Conservation (phyloP, 352 stramenopile species). For the Phytophthora sp. region DNA sequence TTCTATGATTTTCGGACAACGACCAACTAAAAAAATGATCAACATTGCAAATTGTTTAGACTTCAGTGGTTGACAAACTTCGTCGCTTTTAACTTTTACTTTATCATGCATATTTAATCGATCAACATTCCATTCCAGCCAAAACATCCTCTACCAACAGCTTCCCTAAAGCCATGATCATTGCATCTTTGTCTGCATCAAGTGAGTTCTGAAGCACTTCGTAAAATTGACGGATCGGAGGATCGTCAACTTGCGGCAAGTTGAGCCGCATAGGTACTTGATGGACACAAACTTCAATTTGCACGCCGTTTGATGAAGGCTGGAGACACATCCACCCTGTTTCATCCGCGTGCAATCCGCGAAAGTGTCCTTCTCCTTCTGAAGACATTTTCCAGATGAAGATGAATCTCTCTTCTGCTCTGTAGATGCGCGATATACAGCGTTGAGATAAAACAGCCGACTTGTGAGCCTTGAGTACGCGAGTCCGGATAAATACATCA, state of each 20-base stretch:
- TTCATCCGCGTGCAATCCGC: constrained; percentile 27
- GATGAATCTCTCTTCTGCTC: constrained; percentile 42
- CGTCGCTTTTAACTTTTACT: no score
- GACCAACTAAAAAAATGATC: no score
- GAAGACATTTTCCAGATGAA: constrained; percentile 57
- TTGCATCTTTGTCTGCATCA: constrained; percentile 15
- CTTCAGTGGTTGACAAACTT: no score
- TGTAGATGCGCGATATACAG: constrained; percentile 44
- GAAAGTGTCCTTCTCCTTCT: constrained; percentile 33
- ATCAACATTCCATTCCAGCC: constrained; percentile 18
- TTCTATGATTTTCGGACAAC: no score
- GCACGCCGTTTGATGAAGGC: constrained; percentile 2
- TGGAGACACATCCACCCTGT: constrained; percentile 24
- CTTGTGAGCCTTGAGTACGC: constrained; percentile 7
- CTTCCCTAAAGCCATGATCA: constrained; percentile 10
- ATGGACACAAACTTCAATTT: constrained; percentile 41
- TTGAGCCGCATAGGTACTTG: constrained; percentile 30
- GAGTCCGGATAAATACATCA: constrained; percentile 36
- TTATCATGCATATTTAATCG: no score
- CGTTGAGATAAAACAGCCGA: not conserved
- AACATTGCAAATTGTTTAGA: no score
- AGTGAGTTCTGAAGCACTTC: constrained; percentile 16
- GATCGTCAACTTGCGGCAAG: not conserved
- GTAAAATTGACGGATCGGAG: constrained; percentile 18
- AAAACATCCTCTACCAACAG: constrained; percentile 23